Evolutionary conservation across 1,284 basidiomycete species (phyloP).

Genomic region (Somion occarium): DNA sequence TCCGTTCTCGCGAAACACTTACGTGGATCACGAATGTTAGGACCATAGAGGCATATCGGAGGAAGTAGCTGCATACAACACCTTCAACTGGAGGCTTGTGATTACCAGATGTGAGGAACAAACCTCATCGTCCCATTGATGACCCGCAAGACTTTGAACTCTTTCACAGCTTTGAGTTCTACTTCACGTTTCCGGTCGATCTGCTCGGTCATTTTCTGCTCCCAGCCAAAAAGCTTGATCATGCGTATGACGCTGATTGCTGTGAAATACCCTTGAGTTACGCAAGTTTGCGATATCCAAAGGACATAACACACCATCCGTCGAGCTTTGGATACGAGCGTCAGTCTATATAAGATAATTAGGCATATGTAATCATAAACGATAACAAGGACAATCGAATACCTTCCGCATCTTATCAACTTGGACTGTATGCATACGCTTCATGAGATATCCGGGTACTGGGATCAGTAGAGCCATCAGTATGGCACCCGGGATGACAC

Average conservation of each 20-base stretch:
- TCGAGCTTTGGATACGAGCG: conserved; percentile 38
- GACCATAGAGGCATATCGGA: conserved; percentile 64
- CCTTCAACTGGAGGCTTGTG: not conserved
- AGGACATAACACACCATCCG: conserved; percentile 26
- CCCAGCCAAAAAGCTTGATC: conserved; percentile 60
- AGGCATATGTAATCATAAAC: conserved; percentile 5
- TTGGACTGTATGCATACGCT: conserved; percentile 20
- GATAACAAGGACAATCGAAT: conserved; percentile 15
- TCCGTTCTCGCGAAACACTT: conserved; percentile 11
- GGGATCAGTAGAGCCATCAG: conserved; percentile 47
- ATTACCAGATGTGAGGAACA: conserved; percentile 11
- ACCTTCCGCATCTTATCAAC: conserved; percentile 17
- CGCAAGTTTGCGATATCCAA: not conserved
- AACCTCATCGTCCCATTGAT: conserved; percentile 31
- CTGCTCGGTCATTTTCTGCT: conserved; percentile 35
- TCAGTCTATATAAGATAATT: conserved; percentile 40
- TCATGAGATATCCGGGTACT: conserved; percentile 33
- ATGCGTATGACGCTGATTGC: conserved; percentile 37
- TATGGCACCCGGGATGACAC: conserved; percentile 43
- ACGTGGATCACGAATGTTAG: conserved; percentile 60
- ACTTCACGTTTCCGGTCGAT: conserved; percentile 42
- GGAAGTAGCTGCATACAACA: conserved; percentile 39
- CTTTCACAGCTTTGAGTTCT: conserved; percentile 44
- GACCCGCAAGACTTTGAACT: conserved; percentile 31
- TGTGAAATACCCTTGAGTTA: not conserved